phyloP scores from a whole-genome alignment of 2,329 filamentous ascomycete species.

The Sporothrix luriei region DNA sequence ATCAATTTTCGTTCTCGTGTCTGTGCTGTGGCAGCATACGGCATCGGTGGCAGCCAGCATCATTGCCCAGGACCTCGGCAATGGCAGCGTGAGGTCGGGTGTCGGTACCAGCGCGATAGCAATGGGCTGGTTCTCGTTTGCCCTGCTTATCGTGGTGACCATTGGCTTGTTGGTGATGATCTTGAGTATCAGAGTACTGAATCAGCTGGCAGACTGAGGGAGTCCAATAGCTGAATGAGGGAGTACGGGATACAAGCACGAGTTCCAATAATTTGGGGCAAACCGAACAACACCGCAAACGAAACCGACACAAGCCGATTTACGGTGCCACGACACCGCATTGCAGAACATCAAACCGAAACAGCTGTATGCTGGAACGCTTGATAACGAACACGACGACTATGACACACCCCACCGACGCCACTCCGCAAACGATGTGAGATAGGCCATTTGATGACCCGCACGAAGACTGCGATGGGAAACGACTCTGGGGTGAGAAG shows the following conservation, averaged over 20 bases:
- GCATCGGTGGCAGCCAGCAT: conserved; percentile 93
- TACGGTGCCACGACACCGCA: conserved; percentile 3
- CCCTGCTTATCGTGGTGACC: conserved; percentile 89
- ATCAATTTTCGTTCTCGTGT: conserved; percentile 72
- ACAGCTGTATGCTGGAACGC: conserved; percentile 20
- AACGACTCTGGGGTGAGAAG: not conserved
- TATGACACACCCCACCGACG: conserved; percentile 28
- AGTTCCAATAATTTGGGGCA: not conserved
- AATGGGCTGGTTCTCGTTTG: conserved; percentile 95
- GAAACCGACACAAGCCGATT: not conserved
- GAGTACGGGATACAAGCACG: not conserved
- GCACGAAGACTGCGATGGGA: not conserved
- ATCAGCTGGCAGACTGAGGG: conserved; percentile 54
- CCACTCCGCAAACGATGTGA: not conserved
- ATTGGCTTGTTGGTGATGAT: conserved; percentile 97
- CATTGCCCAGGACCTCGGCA: conserved; percentile 89
- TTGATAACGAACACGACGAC: conserved; percentile 28
- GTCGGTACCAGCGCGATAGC: conserved; percentile 97
- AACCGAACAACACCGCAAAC: not conserved
- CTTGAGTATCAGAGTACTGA: conserved; percentile 81
- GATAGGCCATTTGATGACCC: not conserved
- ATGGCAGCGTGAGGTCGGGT: conserved; percentile 81
- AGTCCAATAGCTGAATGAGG: not conserved
- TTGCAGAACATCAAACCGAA: not conserved
- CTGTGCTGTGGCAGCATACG: conserved; percentile 86